Conservation (phyloP, 805 yeast species). For the Barnettozyma salicaria region DNA sequence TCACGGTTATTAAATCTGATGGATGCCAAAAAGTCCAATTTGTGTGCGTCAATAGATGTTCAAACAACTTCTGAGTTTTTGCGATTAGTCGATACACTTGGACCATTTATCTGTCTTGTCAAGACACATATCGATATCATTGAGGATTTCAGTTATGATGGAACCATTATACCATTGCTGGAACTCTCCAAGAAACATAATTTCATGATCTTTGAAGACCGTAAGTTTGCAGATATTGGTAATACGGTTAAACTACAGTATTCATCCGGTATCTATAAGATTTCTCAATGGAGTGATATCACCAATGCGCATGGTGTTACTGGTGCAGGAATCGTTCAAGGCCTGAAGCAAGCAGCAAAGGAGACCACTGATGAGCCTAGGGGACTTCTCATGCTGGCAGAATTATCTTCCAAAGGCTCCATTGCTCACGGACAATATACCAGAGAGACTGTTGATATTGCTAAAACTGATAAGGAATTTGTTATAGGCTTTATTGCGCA, state of each 20-base stretch:
- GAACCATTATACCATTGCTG: constrained; percentile 69
- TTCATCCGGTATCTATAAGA: constrained; percentile 80
- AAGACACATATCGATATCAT: constrained; percentile 94
- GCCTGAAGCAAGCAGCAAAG: constrained; percentile 71
- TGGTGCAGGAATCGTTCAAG: constrained; percentile 88
- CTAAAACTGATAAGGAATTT: constrained; percentile 78
- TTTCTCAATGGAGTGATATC: constrained; percentile 93
- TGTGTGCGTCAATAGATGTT: constrained; percentile 94
- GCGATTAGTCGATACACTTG: constrained; percentile 65
- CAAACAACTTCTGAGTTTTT: constrained; percentile 73
- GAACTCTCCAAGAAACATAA: constrained; percentile 72
- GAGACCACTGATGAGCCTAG: constrained; percentile 71
- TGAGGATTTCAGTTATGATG: constrained; percentile 80
- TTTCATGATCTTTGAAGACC: constrained; percentile 90
- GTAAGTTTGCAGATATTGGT: constrained; percentile 98
- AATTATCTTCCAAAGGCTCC: constrained; percentile 88
- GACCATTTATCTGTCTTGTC: constrained; percentile 86
- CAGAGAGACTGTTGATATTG: constrained; percentile 80
- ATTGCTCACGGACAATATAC: constrained; percentile 92
- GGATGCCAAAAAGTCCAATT: constrained; percentile 75
- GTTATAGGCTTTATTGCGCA: constrained; percentile 97
- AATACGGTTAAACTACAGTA: constrained; percentile 95
- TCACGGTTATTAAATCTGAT: constrained; percentile 63
- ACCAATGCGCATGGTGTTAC: constrained; percentile 98
- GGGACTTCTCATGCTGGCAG: constrained; percentile 93